These are phyloP conservation scores for Nemania serpens DNA, from an alignment of 2,329 filamentous ascomycete genomes.

Conservation along the genomic window DNA sequence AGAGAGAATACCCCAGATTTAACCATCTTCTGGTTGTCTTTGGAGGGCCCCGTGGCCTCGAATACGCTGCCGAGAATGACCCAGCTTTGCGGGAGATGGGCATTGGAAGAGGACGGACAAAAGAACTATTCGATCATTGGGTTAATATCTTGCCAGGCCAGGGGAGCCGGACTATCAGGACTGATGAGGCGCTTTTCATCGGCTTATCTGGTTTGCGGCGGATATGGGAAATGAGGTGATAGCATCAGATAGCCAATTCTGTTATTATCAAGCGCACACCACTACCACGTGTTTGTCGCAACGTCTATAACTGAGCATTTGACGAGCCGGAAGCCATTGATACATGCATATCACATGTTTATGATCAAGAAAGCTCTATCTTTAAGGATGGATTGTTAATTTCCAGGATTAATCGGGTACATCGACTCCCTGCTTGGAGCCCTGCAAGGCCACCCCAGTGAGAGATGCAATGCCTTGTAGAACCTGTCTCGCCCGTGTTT, in stretches of 20 bases:
- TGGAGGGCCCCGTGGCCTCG: slow-evolving; percentile 79
- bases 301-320: neutral
- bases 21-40: slow-evolving; percentile 79
- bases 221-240: slow-evolving; percentile 51
- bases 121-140: slow-evolving; percentile 81
- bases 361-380: neutral
- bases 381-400: too few species aligned
- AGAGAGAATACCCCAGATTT: slow-evolving; percentile 50
- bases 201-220: slow-evolving; percentile 70
- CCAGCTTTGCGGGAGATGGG: slow-evolving; percentile 61
- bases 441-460: neutral
- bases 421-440: neutral
- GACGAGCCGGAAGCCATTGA: neutral
- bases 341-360: neutral
- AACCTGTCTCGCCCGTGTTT: neutral
- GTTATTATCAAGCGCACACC: neutral
- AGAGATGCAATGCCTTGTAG: neutral
- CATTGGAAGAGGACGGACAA: slow-evolving; percentile 66
- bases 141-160: slow-evolving; percentile 80
- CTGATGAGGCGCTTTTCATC: slow-evolving; percentile 82
- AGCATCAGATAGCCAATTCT: neutral
- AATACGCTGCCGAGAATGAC: slow-evolving; percentile 71
- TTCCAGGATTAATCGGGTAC: neutral
- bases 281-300: neutral
- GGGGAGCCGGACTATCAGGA: slow-evolving; percentile 80